Conservation (phyloP, 2,329 filamentous ascomycete genomes). For the Alternaria ethzedia region DNA sequence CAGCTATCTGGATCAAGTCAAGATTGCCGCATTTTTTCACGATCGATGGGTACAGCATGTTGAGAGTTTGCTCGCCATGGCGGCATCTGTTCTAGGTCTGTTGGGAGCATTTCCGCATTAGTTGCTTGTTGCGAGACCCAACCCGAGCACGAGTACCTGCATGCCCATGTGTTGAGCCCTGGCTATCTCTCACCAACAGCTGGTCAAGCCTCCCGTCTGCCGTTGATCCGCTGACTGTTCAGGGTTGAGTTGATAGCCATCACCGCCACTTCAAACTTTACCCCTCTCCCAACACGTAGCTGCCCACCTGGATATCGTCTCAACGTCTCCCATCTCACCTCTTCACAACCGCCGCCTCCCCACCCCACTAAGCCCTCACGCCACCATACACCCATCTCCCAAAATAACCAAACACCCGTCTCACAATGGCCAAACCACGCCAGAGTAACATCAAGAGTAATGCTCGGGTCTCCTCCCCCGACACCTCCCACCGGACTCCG, state of each 20-base stretch:
- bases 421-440: background rate
- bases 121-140: conserved; percentile 26
- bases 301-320: background rate
- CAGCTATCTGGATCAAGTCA: background rate
- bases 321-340: background rate
- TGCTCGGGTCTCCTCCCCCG: conserved; percentile 34
- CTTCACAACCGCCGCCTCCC: conserved; percentile 4
- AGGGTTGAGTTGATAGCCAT: background rate
- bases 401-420: background rate
- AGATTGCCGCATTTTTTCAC: background rate
- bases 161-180: conserved; percentile 21
- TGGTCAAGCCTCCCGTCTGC: conserved; percentile 15
- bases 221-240: conserved; percentile 14
- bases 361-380: background rate
- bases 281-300: conserved; percentile 2
- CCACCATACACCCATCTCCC: background rate
- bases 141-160: conserved; percentile 12
- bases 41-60: background rate
- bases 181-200: conserved; percentile 30
- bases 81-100: conserved; percentile 8
- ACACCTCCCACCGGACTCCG: conserved; percentile 28
- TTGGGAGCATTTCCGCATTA: conserved; percentile 33
- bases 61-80: conserved; percentile 9
- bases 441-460: conserved; percentile 1
- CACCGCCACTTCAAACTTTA: background rate